Evolutionary conservation across 192 early-diverging fungal genomes (phyloP), one percentile per base, ranked within the genome.

Genomic region (Geranomyces michiganensis): DNA sequence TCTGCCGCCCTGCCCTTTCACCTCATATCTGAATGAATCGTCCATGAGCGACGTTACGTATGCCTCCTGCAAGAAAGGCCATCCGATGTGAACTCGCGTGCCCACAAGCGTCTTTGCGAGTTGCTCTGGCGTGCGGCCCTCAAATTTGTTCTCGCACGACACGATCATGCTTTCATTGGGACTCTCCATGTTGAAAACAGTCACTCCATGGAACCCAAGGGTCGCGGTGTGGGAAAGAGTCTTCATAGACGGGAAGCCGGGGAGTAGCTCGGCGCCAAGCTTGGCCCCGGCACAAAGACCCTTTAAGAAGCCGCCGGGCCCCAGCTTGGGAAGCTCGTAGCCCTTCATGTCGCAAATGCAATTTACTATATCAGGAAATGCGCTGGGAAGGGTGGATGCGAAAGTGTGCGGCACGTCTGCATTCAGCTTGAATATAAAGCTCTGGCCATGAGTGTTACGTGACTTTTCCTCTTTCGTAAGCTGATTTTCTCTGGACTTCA

Each of bases 201-300:
- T 85, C 10, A 97, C 95, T 27, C 88, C 85, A 72, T 95, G 93
- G 70, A 83, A 90, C 9, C 83, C 89, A 24, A 97, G 75, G 33
- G 76, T 78, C 13, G 85, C 87, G 0, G 84, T 85, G 74, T 93
- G 85, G 31, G 86, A 81, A n/a, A 92, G 76, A 0, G 94, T 94
- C 59, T 93, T 76, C 67, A 99, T 75, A 8, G 92, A 86, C 17
- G 97, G 97, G 75, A 99, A 99, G 27, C 97, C 97, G 17, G 95
- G 73, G 19, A 89, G 79, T 21, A 88, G 71, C 60, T 78, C 72
- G 13, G 77, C 81, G 4, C 94, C 92, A 17, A 86, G 74, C 27
- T 76, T 74, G 0, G 88, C 84, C n/a, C 89, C 92, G 17, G 76
- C 43, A 56, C 86, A 82, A 63, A 95, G 81, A 0, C 88, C 87